Evolutionary conservation across 768 basidiomycete genomes (phyloP).

Genomic region (Trametopsis cervina): DNA sequence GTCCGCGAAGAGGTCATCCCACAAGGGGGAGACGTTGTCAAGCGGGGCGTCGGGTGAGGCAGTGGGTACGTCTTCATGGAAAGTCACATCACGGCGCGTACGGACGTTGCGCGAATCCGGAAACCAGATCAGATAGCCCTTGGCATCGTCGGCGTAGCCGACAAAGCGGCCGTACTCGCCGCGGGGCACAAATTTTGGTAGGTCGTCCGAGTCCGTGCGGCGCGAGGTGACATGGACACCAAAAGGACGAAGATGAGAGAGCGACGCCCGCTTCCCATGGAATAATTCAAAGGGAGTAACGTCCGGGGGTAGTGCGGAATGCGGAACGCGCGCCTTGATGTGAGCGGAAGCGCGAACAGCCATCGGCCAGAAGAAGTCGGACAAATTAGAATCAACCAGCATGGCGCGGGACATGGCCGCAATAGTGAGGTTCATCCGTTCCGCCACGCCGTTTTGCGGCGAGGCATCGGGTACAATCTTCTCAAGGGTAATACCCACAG

Average conservation of each 20-base stretch:
- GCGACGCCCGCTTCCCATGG: no score
- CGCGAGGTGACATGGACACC: constrained; percentile 16
- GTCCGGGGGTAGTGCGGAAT: constrained; percentile 4
- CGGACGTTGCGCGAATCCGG: not conserved
- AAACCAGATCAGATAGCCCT: no score
- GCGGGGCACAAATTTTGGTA: no score
- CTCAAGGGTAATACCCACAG: constrained; percentile 31
- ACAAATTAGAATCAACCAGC: constrained; percentile 16
- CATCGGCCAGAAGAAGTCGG: constrained; percentile 22
- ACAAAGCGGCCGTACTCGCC: no score
- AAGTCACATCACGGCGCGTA: no score
- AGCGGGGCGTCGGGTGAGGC: not conserved
- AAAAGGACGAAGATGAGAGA: constrained; percentile 16
- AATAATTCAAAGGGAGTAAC: no score
- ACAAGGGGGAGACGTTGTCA: not conserved
- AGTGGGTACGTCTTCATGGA: no score
- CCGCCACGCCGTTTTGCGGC: constrained; percentile 35
- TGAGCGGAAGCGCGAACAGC: constrained; percentile 18
- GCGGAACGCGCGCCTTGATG: constrained; percentile 11
- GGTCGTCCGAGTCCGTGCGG: constrained; percentile 15
- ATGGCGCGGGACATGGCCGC: constrained; percentile 19
- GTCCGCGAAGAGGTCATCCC: no score
- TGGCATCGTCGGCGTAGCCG: no score
- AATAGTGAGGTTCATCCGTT: constrained; percentile 22
- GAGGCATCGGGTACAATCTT: constrained; percentile 35